Evolutionary conservation across 306 rosid genomes (phyloP).

Genomic region (Cucumis cinereus): DNA sequence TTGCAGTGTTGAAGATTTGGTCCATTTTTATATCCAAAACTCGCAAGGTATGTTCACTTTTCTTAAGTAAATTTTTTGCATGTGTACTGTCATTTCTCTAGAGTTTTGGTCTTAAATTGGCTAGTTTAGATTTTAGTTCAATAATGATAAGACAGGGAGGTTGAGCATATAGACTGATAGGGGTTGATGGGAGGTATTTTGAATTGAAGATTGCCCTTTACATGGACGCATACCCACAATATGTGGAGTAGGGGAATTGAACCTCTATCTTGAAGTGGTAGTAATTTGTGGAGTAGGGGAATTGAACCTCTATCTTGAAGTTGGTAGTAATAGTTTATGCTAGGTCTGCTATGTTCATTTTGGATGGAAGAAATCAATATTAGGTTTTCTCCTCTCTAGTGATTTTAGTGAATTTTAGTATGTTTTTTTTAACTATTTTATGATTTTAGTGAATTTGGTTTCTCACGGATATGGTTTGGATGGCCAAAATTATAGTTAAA

Average conservation of each 20-base stretch:
- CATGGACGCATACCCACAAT: background rate
- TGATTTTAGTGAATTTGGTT: background rate
- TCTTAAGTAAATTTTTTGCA: background rate
- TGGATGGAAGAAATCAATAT: background rate
- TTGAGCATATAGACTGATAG: background rate
- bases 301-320: too few species aligned
- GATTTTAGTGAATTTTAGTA: too few species aligned
- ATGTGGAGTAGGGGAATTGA: too few species aligned
- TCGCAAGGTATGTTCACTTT: constrained; percentile 40
- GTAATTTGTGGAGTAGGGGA: too few species aligned
- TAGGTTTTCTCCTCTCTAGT: background rate
- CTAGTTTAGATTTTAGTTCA: background rate
- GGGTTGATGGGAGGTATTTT: background rate
- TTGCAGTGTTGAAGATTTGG: constrained; percentile 62
- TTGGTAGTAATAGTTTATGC: too few species aligned
- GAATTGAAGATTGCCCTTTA: background rate
- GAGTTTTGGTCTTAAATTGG: background rate
- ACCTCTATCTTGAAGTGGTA: too few species aligned
- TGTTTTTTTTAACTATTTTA: too few species aligned
- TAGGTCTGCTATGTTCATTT: background rate
- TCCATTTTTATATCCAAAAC: constrained; percentile 67
- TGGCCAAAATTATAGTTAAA: background rate
- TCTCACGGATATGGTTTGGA: background rate
- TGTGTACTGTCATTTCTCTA: background rate
- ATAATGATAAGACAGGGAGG: background rate